These are phyloP conservation scores for Capsicum baccatum DNA, from an alignment of 257 asterid genomes.

Conservation along the genomic window DNA sequence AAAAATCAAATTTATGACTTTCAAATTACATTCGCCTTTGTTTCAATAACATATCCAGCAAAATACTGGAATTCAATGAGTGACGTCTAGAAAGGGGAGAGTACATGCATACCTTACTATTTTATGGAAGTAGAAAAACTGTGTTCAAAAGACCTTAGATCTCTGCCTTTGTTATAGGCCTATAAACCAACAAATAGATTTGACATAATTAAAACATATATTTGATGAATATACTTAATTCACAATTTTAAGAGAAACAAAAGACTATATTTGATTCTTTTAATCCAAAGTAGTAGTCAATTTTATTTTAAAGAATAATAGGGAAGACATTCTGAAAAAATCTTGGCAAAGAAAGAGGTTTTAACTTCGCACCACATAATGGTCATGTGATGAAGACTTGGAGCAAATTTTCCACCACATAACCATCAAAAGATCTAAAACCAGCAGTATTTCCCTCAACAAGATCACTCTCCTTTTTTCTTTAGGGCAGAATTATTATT, in stretches of 20 bases:
- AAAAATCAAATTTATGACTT: too few species aligned
- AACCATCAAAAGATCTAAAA: background rate
- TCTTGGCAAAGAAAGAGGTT: background rate
- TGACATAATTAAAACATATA: background rate
- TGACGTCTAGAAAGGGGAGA: too few species aligned
- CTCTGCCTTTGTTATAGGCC: background rate
- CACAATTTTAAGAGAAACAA: background rate
- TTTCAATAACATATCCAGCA: too few species aligned
- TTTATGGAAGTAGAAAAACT: too few species aligned
- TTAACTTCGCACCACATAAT: background rate
- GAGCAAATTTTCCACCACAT: background rate
- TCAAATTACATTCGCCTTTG: too few species aligned
- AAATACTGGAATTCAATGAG: too few species aligned
- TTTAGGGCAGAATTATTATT: background rate
- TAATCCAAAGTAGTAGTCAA: background rate
- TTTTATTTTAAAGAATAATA: background rate
- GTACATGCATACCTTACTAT: too few species aligned
- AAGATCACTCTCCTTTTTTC: background rate
- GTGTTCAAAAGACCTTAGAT: background rate
- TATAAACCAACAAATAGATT: background rate
- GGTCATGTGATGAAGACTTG: background rate
- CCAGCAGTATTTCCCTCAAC: background rate
- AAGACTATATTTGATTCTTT: background rate
- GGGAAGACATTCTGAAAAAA: background rate
- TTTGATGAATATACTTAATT: slow-evolving; percentile 3